These are phyloP conservation scores for Colletotrichum gloeosporioides DNA, from an alignment of 2,329 filamentous ascomycete species.

Conservation along the genomic window DNA sequence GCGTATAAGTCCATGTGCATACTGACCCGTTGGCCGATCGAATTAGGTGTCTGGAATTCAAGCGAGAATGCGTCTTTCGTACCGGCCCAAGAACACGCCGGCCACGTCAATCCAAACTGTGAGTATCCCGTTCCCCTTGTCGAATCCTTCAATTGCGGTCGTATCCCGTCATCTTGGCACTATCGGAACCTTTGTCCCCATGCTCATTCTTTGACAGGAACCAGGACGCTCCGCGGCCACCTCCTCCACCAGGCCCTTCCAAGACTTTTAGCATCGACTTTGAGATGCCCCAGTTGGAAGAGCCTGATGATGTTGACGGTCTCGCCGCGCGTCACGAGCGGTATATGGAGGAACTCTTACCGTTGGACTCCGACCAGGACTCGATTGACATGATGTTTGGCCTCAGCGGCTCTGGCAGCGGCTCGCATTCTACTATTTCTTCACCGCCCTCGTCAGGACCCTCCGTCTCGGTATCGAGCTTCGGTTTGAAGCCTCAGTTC, in stretches of 20 bases:
- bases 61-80: conserved; percentile 58
- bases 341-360: conserved; percentile 46
- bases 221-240: conserved; percentile 24
- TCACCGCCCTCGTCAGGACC: conserved; percentile 24
- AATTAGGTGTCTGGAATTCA: conserved; percentile 55
- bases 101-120: conserved; percentile 48
- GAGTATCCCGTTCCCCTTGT: conserved; percentile 27
- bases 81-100: conserved; percentile 56
- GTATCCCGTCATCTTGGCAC: neutral
- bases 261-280: conserved; percentile 61
- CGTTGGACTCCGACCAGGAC: conserved; percentile 29
- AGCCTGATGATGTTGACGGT: conserved; percentile 44
- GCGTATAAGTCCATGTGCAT: conserved; percentile 6
- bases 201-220: conserved; percentile 25
- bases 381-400: conserved; percentile 13
- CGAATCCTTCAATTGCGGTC: neutral
- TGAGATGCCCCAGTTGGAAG: conserved; percentile 44
- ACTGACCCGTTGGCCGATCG: neutral
- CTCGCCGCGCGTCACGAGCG: conserved; percentile 48
- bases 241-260: conserved; percentile 43
- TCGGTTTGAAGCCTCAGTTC: conserved; percentile 57
- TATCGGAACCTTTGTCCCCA: neutral
- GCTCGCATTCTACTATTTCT: conserved; percentile 12
- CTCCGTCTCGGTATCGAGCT: conserved; percentile 38
- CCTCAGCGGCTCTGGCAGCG: neutral